Evolutionary conservation across 352 stramenopile species (phyloP).

Genomic region (Globisporangium takayamanum): DNA sequence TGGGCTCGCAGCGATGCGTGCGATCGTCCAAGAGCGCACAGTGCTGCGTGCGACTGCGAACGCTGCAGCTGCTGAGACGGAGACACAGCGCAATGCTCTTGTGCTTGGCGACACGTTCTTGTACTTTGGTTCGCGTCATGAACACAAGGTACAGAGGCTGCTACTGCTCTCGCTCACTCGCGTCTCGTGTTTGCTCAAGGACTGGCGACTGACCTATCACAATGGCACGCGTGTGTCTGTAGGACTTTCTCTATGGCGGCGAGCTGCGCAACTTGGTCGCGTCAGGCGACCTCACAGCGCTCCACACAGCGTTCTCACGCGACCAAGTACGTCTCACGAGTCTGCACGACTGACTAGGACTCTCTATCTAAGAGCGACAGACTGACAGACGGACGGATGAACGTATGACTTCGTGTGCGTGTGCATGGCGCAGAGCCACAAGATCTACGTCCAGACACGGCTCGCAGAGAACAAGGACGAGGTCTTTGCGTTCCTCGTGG

Average conservation of each 20-base stretch:
- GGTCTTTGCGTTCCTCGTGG: constrained; percentile 65
- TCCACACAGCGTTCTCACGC: constrained; percentile 89
- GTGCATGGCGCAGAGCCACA: constrained; percentile 40
- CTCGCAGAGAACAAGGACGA: constrained; percentile 76
- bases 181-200: not conserved
- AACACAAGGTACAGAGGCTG: constrained; percentile 44
- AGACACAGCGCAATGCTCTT: not conserved
- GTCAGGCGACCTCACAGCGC: constrained; percentile 45
- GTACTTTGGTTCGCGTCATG: constrained; percentile 88
- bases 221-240: not conserved
- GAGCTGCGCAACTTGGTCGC: constrained; percentile 55
- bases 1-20: constrained; percentile 86
- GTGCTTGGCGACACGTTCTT: constrained; percentile 37
- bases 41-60: constrained; percentile 29
- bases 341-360: not conserved
- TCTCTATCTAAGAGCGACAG: not conserved
- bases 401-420: not conserved
- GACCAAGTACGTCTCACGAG: constrained; percentile 44
- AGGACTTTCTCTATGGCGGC: constrained; percentile 87
- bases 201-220: constrained; percentile 1
- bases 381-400: too few relatives aligned
- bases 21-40: constrained; percentile 82
- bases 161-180: not conserved
- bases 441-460: constrained; percentile 90
- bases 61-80: not conserved